phyloP scores from a whole-genome alignment of 768 basidiomycete species.

The Tricholoma sp. region DNA sequence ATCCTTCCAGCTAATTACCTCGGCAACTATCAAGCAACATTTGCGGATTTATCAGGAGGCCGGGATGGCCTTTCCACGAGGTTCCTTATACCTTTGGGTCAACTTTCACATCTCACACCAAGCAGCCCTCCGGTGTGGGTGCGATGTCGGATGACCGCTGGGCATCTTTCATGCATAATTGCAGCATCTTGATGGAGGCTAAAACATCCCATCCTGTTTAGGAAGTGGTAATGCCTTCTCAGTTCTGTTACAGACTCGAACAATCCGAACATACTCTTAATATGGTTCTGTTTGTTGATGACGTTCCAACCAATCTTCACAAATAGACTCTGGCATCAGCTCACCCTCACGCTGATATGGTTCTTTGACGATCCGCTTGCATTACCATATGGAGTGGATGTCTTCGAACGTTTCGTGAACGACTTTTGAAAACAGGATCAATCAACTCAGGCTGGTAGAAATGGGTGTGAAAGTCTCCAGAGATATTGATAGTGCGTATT shows the following conservation, averaged over 20 bases:
- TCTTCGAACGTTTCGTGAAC: slow-evolving; percentile 85
- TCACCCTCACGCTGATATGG: slow-evolving; percentile 79
- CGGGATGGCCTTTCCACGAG: slow-evolving; percentile 37
- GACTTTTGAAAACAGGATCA: slow-evolving; percentile 87
- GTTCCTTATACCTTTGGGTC: slow-evolving; percentile 20
- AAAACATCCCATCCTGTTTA: neutral
- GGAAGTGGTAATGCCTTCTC: no score
- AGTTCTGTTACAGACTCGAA: no score
- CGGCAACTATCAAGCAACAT: slow-evolving; percentile 14
- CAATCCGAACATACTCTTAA: no score
- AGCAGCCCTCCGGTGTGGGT: slow-evolving; percentile 10
- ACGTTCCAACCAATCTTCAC: slow-evolving; percentile 1
- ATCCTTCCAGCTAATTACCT: neutral
- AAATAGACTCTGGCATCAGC: slow-evolving; percentile 91
- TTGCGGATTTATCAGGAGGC: slow-evolving; percentile 26
- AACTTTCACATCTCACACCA: slow-evolving; percentile 1
- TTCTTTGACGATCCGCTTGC: slow-evolving; percentile 81
- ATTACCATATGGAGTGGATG: slow-evolving; percentile 75
- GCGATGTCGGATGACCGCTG: slow-evolving; percentile 33
- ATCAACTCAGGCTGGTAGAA: slow-evolving; percentile 84
- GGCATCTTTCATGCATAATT: slow-evolving; percentile 35
- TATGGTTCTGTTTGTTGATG: no score
- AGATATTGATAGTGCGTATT: slow-evolving; percentile 76
- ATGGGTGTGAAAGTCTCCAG: slow-evolving; percentile 85
- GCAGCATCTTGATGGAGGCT: slow-evolving; percentile 19